Evolutionary conservation across 2,329 filamentous ascomycete species (phyloP).

Genomic region (Xylaria sp.): DNA sequence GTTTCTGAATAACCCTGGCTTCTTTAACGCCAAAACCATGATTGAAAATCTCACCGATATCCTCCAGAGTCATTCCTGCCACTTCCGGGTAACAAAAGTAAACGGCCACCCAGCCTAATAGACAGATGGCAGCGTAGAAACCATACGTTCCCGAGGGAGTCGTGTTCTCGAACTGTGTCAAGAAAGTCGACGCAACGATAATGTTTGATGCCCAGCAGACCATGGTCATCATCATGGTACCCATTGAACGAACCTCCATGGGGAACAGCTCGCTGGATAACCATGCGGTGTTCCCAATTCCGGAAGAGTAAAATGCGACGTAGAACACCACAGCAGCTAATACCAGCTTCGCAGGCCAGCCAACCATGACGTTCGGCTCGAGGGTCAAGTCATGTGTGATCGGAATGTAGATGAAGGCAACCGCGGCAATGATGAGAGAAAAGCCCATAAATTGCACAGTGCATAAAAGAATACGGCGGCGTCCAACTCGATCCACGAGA

Average conservation of each 20-base stretch:
- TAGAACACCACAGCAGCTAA: slow-evolving; percentile 49
- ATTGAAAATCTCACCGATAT: slow-evolving; percentile 26
- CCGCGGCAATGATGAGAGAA: slow-evolving; percentile 46
- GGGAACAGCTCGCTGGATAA: slow-evolving; percentile 50
- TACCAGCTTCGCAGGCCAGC: slow-evolving; percentile 45
- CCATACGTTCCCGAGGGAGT: slow-evolving; percentile 54
- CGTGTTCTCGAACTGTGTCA: slow-evolving; percentile 51
- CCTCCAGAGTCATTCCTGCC: slow-evolving; percentile 56
- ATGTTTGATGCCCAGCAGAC: slow-evolving; percentile 51
- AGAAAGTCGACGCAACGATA: slow-evolving; percentile 52
- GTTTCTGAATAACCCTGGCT: slow-evolving; percentile 2
- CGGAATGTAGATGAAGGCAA: slow-evolving; percentile 52
- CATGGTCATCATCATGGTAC: slow-evolving; percentile 51
- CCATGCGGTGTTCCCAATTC: slow-evolving; percentile 52
- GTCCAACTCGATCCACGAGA: slow-evolving; percentile 49
- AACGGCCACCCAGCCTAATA: slow-evolving; percentile 51
- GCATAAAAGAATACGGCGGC: slow-evolving; percentile 47
- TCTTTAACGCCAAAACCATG: neutral
- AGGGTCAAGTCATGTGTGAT: slow-evolving; percentile 44
- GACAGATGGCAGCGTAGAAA: slow-evolving; percentile 54
- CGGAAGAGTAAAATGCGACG: slow-evolving; percentile 50
- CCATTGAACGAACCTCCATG: slow-evolving; percentile 51
- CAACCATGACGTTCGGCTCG: slow-evolving; percentile 41
- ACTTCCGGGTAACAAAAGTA: slow-evolving; percentile 55
- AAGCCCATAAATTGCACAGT: slow-evolving; percentile 50